Conservation (phyloP, 2,329 filamentous ascomycete genomes). For the Magnaporthiopsis rhizophila region DNA sequence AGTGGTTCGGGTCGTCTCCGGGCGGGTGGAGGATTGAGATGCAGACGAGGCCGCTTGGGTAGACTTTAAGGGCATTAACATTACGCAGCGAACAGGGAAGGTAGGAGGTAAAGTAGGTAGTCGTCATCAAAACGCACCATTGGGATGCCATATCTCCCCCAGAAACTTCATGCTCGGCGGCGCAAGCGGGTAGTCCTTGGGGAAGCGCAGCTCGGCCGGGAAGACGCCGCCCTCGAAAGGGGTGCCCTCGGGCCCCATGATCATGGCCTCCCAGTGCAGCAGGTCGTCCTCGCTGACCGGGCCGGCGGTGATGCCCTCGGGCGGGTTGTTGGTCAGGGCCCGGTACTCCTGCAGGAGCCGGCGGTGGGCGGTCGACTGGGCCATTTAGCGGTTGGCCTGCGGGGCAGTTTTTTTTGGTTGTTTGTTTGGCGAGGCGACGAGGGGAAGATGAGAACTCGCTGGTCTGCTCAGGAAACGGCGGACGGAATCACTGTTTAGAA, state of each 20-base stretch:
- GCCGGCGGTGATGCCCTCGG: slow-evolving; percentile 95
- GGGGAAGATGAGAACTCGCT: no score
- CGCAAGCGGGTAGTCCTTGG: slow-evolving; percentile 92
- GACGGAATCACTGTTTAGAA: no score
- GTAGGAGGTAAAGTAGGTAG: no score
- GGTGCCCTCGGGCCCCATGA: slow-evolving; percentile 90
- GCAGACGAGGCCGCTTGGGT: slow-evolving; percentile 85
- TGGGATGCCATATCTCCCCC: slow-evolving; percentile 92
- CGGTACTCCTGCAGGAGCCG: slow-evolving; percentile 96
- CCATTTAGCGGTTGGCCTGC: slow-evolving; percentile 29
- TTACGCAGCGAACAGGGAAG: no score
- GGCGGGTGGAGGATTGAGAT: slow-evolving; percentile 97
- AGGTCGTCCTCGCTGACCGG: slow-evolving; percentile 92
- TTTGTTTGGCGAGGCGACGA: no score
- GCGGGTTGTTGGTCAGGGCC: slow-evolving; percentile 84
- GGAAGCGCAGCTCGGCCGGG: slow-evolving; percentile 88
- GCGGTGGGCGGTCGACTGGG: slow-evolving; percentile 56
- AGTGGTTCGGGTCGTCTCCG: slow-evolving; percentile 96
- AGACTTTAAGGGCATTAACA: slow-evolving; percentile 49
- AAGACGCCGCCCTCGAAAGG: slow-evolving; percentile 96
- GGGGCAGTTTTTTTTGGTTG: not conserved
- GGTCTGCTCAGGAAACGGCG: no score
- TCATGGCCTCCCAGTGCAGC: slow-evolving; percentile 91
- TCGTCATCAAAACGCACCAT: slow-evolving; percentile 49
- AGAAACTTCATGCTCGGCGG: slow-evolving; percentile 95